Conservation (phyloP, 192 early-diverging fungal species). For the Rhizoclosmatium sp. region DNA sequence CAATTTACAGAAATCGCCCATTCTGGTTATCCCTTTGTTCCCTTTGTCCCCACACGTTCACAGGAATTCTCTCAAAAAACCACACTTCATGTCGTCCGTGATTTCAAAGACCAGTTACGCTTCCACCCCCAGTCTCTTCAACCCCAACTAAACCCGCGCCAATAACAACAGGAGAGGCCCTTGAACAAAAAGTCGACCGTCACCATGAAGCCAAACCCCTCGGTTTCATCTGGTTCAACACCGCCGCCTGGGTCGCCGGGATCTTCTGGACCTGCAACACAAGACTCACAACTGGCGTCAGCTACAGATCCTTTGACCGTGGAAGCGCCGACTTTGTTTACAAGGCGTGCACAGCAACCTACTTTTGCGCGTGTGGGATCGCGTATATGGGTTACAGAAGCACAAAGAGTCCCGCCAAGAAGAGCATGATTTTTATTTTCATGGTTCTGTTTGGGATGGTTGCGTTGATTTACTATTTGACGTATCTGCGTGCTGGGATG, state of each 20-base stretch:
- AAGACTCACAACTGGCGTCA: conserved; percentile 8
- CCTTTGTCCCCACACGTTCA: no score
- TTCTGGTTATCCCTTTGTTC: no score
- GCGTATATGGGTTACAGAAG: conserved; percentile 31
- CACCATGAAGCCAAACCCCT: conserved; percentile 9
- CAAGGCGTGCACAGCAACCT: conserved; percentile 23
- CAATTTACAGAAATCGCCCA: no score
- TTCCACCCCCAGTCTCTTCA: not conserved
- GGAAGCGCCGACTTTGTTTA: conserved; percentile 39
- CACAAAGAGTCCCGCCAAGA: conserved; percentile 25
- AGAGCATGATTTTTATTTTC: conserved; percentile 17
- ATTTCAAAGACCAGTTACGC: not conserved
- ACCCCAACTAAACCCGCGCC: not conserved
- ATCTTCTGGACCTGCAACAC: conserved; percentile 11
- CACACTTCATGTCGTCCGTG: not conserved
- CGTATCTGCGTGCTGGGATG: conserved; percentile 19
- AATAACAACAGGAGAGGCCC: not conserved
- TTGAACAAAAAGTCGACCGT: not conserved
- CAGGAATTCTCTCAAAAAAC: no score
- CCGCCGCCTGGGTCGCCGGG: conserved; percentile 22
- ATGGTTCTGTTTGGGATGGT: conserved; percentile 13
- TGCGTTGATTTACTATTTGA: not conserved
- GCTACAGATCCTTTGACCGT: conserved; percentile 29
- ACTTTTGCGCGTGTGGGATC: conserved; percentile 24
- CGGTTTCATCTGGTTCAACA: conserved; percentile 33